Conservation (phyloP, 2,329 filamentous ascomycete species). For the Beauveria medogensis region DNA sequence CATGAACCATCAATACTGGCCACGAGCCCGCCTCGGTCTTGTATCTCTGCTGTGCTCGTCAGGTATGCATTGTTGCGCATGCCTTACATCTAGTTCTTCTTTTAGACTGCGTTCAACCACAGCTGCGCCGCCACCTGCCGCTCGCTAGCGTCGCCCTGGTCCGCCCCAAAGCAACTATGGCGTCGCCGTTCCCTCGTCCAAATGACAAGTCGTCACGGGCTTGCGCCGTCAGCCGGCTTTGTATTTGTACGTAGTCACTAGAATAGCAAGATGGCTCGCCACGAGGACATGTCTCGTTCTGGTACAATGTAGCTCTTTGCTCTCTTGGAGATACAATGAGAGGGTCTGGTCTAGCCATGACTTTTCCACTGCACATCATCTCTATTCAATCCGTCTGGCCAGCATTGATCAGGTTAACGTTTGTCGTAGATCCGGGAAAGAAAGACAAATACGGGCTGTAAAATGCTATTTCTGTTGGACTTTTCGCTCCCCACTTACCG, state of each 20-base stretch:
- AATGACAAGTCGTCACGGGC: slow-evolving; percentile 1
- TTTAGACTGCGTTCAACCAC: not conserved
- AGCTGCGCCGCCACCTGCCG: slow-evolving; percentile 1
- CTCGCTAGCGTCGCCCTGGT: not conserved
- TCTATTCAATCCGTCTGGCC: too few species aligned
- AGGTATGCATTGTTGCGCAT: not conserved
- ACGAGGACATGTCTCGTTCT: not conserved
- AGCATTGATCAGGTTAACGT: too few species aligned
- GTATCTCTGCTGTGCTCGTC: not conserved
- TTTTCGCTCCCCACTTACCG: too few species aligned
- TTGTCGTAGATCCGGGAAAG: too few species aligned
- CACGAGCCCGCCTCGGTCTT: not conserved
- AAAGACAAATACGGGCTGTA: too few species aligned
- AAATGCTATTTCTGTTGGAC: too few species aligned
- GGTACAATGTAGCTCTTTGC: too few species aligned
- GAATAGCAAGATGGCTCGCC: not conserved
- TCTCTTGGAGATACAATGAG: too few species aligned
- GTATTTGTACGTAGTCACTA: not conserved
- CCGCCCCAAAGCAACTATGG: not conserved
- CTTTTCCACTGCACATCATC: not conserved
- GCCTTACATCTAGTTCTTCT: not conserved
- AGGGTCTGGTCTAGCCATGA: too few species aligned
- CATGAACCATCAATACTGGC: not conserved
- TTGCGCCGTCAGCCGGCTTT: not conserved
- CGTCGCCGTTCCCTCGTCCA: not conserved